Evolutionary conservation across 2,329 filamentous ascomycete genomes (phyloP), one percentile per base, ranked within the genome.

Genomic region (Ascocoryne sarcoides): DNA sequence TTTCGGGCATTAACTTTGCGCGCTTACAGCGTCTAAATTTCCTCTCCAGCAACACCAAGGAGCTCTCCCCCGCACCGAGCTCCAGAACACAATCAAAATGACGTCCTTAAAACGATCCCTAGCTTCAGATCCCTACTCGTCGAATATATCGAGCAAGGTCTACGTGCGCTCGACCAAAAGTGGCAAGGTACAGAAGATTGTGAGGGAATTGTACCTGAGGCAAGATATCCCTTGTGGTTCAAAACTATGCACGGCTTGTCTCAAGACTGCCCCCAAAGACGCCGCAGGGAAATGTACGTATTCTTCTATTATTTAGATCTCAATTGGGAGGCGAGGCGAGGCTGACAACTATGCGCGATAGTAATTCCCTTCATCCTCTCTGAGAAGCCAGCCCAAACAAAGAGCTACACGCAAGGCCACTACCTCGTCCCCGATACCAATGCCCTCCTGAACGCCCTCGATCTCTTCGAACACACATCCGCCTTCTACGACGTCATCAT

Each of bases 171-270:
- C 92, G 18, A 94, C 90, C 35, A 89, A 86, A 65, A 92, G 80
- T 63, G 92, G 92, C 64, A 95, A 95, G 68, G 90, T 96, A 45
- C 92, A 96, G 64, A 98, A 98, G 72, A 93, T 98, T 58, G 92
- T 98, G 51, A 80, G 89, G 57, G 92, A 98, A 69, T 75, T 96
- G 48, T 98, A 98, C 65, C 73, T 98, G 46, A 79, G 92, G 62
- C 85, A 90, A 66, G 92, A 98, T 62, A 96, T 98, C 58, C 90
- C 92, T 36, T 98, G 92, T 68, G 95, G 90, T 23, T 96, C 90
- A 18, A 84, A 82, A 62, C 70, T 98, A 32, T 98, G 92, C 68
- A 73, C 74, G 46, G 66, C 65, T 56, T 98, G 92, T 62, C 71
- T 84, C 32, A 71, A 78, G 34, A 75, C 69, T 49, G 86, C 87